A percentile compares a stretch with the other conserved stretches of the same genome.
Conservation (phyloP, 352 stramenopile genomes). For the Globisporangium parvum region DNA sequence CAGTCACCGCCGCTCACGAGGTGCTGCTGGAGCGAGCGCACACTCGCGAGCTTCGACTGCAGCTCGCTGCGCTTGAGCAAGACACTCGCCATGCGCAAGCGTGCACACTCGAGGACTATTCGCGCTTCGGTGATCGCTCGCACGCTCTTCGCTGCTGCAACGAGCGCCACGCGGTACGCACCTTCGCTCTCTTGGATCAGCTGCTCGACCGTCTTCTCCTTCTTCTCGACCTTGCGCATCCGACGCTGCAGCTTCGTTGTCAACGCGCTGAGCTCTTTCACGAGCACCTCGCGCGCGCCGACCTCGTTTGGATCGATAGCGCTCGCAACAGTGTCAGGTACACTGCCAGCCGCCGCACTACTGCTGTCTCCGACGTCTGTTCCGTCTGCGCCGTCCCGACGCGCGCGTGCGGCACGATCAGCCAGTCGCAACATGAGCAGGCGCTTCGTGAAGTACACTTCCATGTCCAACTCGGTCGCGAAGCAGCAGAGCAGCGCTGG, state of each 20-base stretch:
- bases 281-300: slow-evolving; percentile 1
- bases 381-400: slow-evolving; percentile 2
- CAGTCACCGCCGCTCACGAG: slow-evolving; percentile 9
- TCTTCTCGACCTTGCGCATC: slow-evolving; percentile 50
- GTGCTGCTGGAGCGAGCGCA: slow-evolving; percentile 18
- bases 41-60: slow-evolving; percentile 5
- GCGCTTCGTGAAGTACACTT: slow-evolving; percentile 46
- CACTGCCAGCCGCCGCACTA: neutral
- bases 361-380: neutral
- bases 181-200: slow-evolving; percentile 22
- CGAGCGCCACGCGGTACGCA: slow-evolving; percentile 24
- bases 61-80: slow-evolving; percentile 36
- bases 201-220: slow-evolving; percentile 25
- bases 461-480: slow-evolving; percentile 27
- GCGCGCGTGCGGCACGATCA: slow-evolving; percentile 5
- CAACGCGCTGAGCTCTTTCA: slow-evolving; percentile 16
- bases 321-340: neutral
- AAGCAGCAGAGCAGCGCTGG: slow-evolving; percentile 35
- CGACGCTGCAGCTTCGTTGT: slow-evolving; percentile 38
- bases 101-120: slow-evolving; percentile 25
- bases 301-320: neutral
- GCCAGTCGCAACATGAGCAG: slow-evolving; percentile 33
- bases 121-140: slow-evolving; percentile 26
- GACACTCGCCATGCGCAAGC: slow-evolving; percentile 24
- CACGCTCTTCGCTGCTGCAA: slow-evolving; percentile 9